These are phyloP conservation scores for Aurinia saxatilis DNA, from an alignment of 345 rosid genomes.

Conservation along the genomic window DNA sequence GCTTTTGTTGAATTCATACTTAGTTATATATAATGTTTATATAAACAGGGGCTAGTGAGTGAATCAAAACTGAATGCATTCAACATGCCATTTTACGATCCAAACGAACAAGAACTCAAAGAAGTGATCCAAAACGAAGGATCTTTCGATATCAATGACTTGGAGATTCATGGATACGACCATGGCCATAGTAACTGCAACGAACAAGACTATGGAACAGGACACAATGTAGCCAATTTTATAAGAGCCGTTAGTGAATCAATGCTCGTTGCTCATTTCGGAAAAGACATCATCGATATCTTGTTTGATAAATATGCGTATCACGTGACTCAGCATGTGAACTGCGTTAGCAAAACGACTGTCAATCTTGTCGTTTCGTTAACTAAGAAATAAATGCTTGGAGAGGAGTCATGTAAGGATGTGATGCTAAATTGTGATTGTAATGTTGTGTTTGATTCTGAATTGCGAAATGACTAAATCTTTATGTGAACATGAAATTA, in stretches of 20 bases:
- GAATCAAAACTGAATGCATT: constrained; percentile 34
- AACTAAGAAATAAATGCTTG: constrained; percentile 7
- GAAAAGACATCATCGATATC: constrained; percentile 18
- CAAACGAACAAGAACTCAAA: constrained; percentile 24
- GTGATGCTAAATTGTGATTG: background rate
- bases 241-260: constrained; percentile 28
- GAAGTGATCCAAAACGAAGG: constrained; percentile 30
- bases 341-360: constrained; percentile 5
- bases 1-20: background rate
- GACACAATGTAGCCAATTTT: constrained; percentile 27
- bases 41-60: constrained; percentile 34
- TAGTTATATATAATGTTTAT: background rate
- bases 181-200: constrained; percentile 8
- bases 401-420: no score
- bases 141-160: constrained; percentile 28
- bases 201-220: background rate
- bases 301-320: constrained; percentile 29
- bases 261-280: constrained; percentile 25
- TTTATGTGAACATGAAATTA: no score
- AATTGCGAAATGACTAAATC: no score
- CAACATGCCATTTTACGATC: constrained; percentile 34
- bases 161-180: constrained; percentile 19
- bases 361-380: constrained; percentile 20
- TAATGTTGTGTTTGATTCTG: no score
- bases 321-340: constrained; percentile 9